Base-by-base conservation (phyloP, 2,329 filamentous ascomycete genomes). In the Calonectria pseudoturangicola region DNA sequence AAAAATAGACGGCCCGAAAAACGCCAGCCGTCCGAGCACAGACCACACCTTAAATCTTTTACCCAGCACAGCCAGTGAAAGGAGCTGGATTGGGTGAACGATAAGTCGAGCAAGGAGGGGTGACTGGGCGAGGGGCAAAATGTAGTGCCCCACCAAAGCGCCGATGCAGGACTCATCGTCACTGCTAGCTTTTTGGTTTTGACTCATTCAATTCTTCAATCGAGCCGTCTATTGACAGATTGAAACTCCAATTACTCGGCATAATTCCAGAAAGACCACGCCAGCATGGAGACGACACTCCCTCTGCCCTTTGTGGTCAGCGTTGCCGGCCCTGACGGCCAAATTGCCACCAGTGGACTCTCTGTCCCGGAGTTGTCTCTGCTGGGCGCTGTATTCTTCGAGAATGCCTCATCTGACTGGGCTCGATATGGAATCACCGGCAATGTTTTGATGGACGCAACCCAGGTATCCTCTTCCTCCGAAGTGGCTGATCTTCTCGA, bases 401-500 rank as follows among this genome's bases (percentile, higher is more conserved):
- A 89, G 68, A 90, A 87, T 30, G 87, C 87, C 41, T 85, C 86
- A 25, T 82, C 87, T 75, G 82, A 87, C 73, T 83, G 92, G 66
- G 83, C 83, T 36, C 85, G 86, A 71, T 86, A 89, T 78, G 87
- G 85, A 73, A 84, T 87, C 70, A 87, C 89, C 41, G 88, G 90
- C 75, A 87, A 89, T 76, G 90, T 94, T 75, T 95, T 94, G 82
- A 90, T 98, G 76, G 95, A 98, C 79, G 95, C 92, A 64, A 93
- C 94, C 5, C 85, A 86, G 27, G 88, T 98, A 47, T 84, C 90
- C 39, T 92, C 92, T 13, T 87, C 88, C 68, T 93, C 95, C 76
- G 93, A 97, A 75, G 88, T 98, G 43, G 86, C 96, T 67, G 90
- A 93, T 58, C 89, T 98, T 43, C 91, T 99, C 69, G 94, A 99